Base-by-base conservation (phyloP, 1,284 basidiomycete species). In the Schizophyllum amplum region DNA sequence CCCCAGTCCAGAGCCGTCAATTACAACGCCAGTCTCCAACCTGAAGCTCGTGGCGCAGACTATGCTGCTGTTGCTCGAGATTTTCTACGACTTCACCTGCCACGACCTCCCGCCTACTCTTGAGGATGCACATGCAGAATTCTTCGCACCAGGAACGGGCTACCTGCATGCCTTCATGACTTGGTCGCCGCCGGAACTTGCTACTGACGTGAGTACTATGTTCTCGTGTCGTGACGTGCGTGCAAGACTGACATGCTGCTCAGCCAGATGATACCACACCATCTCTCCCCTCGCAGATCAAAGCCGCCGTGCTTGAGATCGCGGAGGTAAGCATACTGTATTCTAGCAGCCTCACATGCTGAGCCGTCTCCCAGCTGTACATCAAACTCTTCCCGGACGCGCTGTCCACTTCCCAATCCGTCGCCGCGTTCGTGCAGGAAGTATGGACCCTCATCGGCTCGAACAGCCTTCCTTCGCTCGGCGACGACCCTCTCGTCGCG, bases 101-200 rank as follows among this genome's bases (percentile, higher is more conserved):
- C 97, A 99, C 64, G 96, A 99, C 71, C 76, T 99, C 22, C 95
- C 96, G 4, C 94, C 94, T 7, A 88, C 87, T 62, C 88, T 99
- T 65, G 96, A 99, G 68, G 96, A 99, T 68, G 78, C 87, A 49
- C 84, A 97, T 61, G 74, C 79, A 7, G 81, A 88, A 59, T 95
- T 94, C 69, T 95, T 95, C 70, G 84, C 78, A 1, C 76, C 83
- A 20, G 68, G 75, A 0, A 74, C 70, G 1, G 92, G 92, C 1
- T 84, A 84, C 73, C 87, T 96, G 66, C 81, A 91, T 59, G 81
- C 79, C 57, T 89, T 96, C 64, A 72, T 97, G 62, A 74, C 78
- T 5, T 96, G 92, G 90, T 82, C 92, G 63, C 83, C 86, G 0
- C 72, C 75, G 0, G 81, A 87, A 62, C 75, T 94, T 27, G 77